phyloP scores from a whole-genome alignment of 805 yeast genomes.

The Metschnikowia kunwiensis region DNA sequence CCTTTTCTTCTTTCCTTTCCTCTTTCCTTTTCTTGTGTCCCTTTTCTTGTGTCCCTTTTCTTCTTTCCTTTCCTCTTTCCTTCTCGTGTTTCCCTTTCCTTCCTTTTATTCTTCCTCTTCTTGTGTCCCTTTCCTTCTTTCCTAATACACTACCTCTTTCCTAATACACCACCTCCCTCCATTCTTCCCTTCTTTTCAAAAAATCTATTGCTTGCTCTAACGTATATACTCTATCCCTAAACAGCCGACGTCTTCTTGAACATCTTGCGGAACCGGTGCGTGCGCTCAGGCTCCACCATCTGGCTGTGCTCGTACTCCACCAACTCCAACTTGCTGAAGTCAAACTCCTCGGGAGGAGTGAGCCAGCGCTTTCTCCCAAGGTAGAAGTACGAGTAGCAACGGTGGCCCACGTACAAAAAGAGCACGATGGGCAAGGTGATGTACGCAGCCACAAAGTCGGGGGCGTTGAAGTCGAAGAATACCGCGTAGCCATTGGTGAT shows the following conservation, averaged over 20 bases:
- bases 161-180: not conserved
- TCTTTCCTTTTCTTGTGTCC: no score
- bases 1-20: no score
- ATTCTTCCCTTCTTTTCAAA: no score
- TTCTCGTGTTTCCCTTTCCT: no score
- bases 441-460: conserved; percentile 70
- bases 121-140: no score
- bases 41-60: no score
- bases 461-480: conserved; percentile 53
- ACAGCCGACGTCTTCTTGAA: conserved; percentile 1
- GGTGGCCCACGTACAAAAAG: conserved; percentile 56
- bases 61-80: no score
- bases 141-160: not conserved
- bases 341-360: conserved; percentile 55
- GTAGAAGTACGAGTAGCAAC: conserved; percentile 36
- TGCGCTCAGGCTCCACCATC: conserved; percentile 23
- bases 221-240: no score
- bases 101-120: no score
- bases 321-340: conserved; percentile 56
- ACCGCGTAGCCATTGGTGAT: conserved; percentile 73
- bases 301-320: conserved; percentile 52
- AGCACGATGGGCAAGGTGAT: conserved; percentile 59
- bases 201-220: no score
- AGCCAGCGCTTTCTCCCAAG: conserved; percentile 35
- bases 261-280: conserved; percentile 1